These are phyloP conservation scores for Hortaea werneckii DNA, from an alignment of 2,329 filamentous ascomycete genomes.

Conservation along the genomic window DNA sequence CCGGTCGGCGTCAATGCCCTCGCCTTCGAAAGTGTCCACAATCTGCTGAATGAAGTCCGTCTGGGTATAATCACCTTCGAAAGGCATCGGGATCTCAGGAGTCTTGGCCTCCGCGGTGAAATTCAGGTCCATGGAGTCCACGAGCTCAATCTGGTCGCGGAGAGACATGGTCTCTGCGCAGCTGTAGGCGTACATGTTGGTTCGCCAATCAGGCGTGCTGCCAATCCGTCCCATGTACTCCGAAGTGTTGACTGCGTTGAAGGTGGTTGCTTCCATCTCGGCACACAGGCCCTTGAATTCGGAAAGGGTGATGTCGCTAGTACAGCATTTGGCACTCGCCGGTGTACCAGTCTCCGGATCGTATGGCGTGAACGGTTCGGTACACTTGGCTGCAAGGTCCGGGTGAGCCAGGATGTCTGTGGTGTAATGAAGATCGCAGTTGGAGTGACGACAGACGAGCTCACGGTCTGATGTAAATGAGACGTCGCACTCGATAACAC, in stretches of 20 bases:
- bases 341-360: conserved; percentile 27
- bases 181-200: conserved; percentile 50
- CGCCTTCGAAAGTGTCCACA: conserved; percentile 48
- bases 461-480: conserved; percentile 54
- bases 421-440: conserved; percentile 59
- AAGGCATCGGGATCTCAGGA: conserved; percentile 56
- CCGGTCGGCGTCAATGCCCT: conserved; percentile 42
- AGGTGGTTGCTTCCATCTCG: conserved; percentile 59
- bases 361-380: conserved; percentile 47
- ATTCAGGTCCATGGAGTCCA: conserved; percentile 47
- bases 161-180: conserved; percentile 54
- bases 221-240: conserved; percentile 41
- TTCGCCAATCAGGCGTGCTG: conserved; percentile 49
- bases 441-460: conserved; percentile 58
- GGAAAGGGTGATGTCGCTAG: conserved; percentile 56
- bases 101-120: conserved; percentile 61
- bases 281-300: conserved; percentile 60
- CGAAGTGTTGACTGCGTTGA: conserved; percentile 45
- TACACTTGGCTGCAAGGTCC: conserved; percentile 55
- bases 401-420: conserved; percentile 56
- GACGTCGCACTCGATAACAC: conserved; percentile 56
- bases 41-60: conserved; percentile 55
- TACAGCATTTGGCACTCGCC: conserved; percentile 59
- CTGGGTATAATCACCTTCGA: conserved; percentile 54
- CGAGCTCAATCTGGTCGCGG: conserved; percentile 51